phyloP scores from a whole-genome alignment of 345 rosid genomes.

The Rubroshorea leprosula region DNA sequence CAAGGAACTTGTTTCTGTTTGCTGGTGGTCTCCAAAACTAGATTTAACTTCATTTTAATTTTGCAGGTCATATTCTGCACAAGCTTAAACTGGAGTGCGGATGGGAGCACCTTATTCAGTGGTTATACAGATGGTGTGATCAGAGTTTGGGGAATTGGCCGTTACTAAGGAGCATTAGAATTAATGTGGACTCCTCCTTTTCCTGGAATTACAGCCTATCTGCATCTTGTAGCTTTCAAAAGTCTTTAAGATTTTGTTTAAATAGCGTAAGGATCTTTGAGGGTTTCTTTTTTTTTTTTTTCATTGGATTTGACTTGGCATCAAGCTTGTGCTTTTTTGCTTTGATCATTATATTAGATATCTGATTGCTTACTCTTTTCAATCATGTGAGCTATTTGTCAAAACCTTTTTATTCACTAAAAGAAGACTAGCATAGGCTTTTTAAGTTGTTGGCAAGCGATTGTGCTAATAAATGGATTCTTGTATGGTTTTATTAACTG shows the following conservation, averaged over 20 bases:
- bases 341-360: slow-evolving; percentile 12
- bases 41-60: not conserved
- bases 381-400: too few relatives aligned
- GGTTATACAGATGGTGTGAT: slow-evolving; percentile 95
- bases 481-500: too few relatives aligned
- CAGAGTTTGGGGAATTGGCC: slow-evolving; percentile 96
- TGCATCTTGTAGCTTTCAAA: slow-evolving; percentile 12
- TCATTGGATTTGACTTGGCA: slow-evolving; percentile 13
- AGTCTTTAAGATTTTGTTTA: slow-evolving; percentile 21
- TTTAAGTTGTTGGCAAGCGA: too few relatives aligned
- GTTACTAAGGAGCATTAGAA: slow-evolving; percentile 32
- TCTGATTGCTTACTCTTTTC: not conserved
- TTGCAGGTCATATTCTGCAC: slow-evolving; percentile 86
- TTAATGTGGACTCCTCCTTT: not conserved
- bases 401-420: too few relatives aligned
- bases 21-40: not conserved
- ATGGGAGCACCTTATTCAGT: slow-evolving; percentile 91
- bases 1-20: too few relatives aligned
- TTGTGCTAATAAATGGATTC: too few relatives aligned
- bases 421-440: too few relatives aligned
- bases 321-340: slow-evolving; percentile 20
- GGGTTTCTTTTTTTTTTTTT: not conserved
- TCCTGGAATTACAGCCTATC: not conserved
- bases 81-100: slow-evolving; percentile 84
- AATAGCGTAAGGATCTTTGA: slow-evolving; percentile 17